phyloP scores from a whole-genome alignment of 768 basidiomycete species.

The Tulasnella sp. region DNA sequence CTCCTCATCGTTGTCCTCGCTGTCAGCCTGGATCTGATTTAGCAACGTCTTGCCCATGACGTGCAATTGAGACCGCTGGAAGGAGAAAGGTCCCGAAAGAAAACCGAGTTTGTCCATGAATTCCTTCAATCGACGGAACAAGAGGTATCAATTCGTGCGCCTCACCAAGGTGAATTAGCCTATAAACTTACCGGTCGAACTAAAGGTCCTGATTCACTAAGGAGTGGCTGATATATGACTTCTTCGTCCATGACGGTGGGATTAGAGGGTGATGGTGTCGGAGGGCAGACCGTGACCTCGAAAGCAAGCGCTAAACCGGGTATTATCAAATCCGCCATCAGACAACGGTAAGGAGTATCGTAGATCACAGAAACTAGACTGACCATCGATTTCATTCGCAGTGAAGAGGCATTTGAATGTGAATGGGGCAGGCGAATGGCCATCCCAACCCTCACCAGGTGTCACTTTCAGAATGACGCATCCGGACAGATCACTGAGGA shows the following conservation, averaged over 20 bases:
- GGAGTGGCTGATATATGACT: conserved; percentile 50
- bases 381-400: neutral
- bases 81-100: conserved; percentile 55
- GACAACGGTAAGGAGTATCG: neutral
- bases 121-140: conserved; percentile 43
- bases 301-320: conserved; percentile 2
- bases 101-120: conserved; percentile 53
- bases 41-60: conserved; percentile 33
- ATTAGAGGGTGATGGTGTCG: neutral
- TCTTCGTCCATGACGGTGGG: conserved; percentile 36
- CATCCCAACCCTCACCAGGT: neutral
- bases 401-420: conserved; percentile 8
- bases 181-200: conserved; percentile 28
- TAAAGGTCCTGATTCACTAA: conserved; percentile 37
- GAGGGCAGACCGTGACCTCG: neutral
- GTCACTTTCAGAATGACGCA: neutral
- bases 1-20: conserved; percentile 26
- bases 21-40: conserved; percentile 10
- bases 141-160: conserved; percentile 53
- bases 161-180: conserved; percentile 35
- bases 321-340: neutral
- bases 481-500: conserved; percentile 5
- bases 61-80: conserved; percentile 52
- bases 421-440: neutral
- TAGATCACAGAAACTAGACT: neutral